Base-by-base conservation (phyloP, 345 rosid genomes). In the Capsella bursapastoris region DNA sequence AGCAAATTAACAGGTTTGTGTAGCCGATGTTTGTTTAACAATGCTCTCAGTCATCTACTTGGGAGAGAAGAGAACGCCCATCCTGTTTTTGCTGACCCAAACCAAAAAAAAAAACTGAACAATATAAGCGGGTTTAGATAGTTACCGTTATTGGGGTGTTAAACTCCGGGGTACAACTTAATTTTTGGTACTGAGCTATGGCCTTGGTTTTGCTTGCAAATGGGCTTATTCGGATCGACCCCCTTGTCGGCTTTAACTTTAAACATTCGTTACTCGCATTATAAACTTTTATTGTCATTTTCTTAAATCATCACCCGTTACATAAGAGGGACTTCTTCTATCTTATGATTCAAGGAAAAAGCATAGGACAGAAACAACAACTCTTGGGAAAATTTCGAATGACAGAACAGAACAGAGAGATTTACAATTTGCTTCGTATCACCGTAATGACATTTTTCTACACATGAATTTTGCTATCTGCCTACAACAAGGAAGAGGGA, bases 391-490 rank as follows among this genome's bases (percentile, higher is more conserved):
- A 38, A 28, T n/a, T 63, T 63, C 8, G 28, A 9, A n/a, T 2
- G 2, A 48, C 6, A 65, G 16, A 65, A 11, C 31, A 48, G 4
- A 6, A 51, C 16, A 6, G 31, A 34, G 10, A 44, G 45, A 73
- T 55, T 64, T 34, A 31, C 71, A 55, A 14, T 47, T 34, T 32
- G 41, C 12, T 38, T n/a, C 47, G 58, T 27, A 40, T 32, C 45
- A 51, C 5, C 38, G 2, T 38, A 18, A 41, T 14, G 53, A 18
- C 44, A 8, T 16, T 3, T 14, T n/a, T 15, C 50, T 74, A 56
- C 60, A 55, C 50, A 73, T 64, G 47, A 55, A 64, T 32, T 22
- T 13, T 37, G 52, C 44, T 47, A 37, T 57, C 41, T 34, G 14
- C 48, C 28, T 43, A n/a, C 8, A 31, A 53, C 11, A 64, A 31